Evolutionary conservation across 2,329 filamentous ascomycete genomes (phyloP).

Genomic region (Neofusicoccum sp.): DNA sequence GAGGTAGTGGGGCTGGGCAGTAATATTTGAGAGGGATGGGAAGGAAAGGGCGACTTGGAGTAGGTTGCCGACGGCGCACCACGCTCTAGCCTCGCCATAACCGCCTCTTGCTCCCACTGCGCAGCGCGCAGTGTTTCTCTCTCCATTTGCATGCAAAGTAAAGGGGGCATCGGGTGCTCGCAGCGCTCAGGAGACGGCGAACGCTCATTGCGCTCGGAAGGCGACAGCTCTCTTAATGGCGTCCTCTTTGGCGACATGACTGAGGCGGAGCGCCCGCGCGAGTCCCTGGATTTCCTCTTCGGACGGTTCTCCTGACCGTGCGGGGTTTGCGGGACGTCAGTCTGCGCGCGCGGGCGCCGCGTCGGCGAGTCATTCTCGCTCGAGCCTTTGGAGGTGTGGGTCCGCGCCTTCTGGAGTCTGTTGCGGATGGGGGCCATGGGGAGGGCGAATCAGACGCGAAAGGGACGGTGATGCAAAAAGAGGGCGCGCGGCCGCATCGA

Average conservation of each 20-base stretch:
- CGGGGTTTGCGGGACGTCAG: slow-evolving; percentile 14
- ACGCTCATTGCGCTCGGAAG: slow-evolving; percentile 7
- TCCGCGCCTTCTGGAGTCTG: slow-evolving; percentile 2
- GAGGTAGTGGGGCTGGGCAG: slow-evolving; percentile 2
- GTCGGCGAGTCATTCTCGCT: slow-evolving; percentile 15
- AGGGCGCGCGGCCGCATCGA: not conserved
- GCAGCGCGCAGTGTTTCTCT: not conserved
- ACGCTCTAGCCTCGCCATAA: slow-evolving; percentile 4
- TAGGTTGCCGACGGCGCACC: slow-evolving; percentile 13
- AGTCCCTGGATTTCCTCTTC: slow-evolving; percentile 12
- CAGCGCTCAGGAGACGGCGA: slow-evolving; percentile 6
- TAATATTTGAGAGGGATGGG: slow-evolving; percentile 3
- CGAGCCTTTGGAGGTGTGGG: not conserved
- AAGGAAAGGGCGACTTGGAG: slow-evolving; percentile 2
- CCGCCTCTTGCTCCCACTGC: not conserved
- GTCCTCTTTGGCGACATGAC: not conserved
- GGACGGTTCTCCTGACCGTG: slow-evolving; percentile 13
- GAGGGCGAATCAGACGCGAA: not conserved
- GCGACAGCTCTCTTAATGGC: slow-evolving; percentile 16
- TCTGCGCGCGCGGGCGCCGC: slow-evolving; percentile 5
- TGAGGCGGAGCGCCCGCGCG: slow-evolving; percentile 7
- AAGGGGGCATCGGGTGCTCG: slow-evolving; percentile 1
- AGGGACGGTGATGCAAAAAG: not conserved
- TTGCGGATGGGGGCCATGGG: slow-evolving; percentile 4
- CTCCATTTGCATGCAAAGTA: slow-evolving; percentile 4